phyloP scores from a whole-genome alignment of 2,329 filamentous ascomycete species.

The Sporothrix globosa region DNA sequence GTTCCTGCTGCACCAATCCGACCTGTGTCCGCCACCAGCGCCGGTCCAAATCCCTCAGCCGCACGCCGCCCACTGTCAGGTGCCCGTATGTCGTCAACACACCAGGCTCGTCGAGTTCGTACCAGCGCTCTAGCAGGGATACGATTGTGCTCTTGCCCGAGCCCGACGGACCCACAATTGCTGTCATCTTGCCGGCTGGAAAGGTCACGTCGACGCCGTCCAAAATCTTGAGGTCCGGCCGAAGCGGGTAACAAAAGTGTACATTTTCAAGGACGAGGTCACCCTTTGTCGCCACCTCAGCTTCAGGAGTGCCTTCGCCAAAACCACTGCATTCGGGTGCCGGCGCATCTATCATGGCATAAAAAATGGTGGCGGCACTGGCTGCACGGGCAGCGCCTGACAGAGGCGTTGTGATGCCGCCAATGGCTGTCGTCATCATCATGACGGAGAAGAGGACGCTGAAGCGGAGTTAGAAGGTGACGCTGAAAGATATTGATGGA shows the following conservation, averaged over 20 bases:
- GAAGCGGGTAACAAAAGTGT: slow-evolving; percentile 66
- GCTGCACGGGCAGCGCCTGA: slow-evolving; percentile 59
- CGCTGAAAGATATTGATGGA: background rate
- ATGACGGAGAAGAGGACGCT: slow-evolving; percentile 60
- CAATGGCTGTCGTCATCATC: slow-evolving; percentile 59
- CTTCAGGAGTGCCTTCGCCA: slow-evolving; percentile 47
- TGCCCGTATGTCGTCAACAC: slow-evolving; percentile 7
- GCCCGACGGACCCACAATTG: slow-evolving; percentile 78
- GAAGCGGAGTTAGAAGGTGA: background rate
- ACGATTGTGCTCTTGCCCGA: slow-evolving; percentile 83
- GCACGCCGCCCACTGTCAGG: slow-evolving; percentile 38
- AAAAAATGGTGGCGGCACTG: slow-evolving; percentile 60
- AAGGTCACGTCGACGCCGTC: slow-evolving; percentile 56
- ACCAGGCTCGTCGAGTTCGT: slow-evolving; percentile 54
- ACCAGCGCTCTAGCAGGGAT: slow-evolving; percentile 71
- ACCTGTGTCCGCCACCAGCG: slow-evolving; percentile 60
- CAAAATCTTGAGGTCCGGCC: slow-evolving; percentile 53
- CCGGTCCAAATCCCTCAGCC: slow-evolving; percentile 57
- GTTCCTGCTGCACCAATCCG: slow-evolving; percentile 49
- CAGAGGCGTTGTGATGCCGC: slow-evolving; percentile 59
- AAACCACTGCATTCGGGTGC: slow-evolving; percentile 46
- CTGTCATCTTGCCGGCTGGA: slow-evolving; percentile 72
- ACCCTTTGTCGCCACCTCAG: slow-evolving; percentile 45
- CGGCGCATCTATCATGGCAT: slow-evolving; percentile 54
- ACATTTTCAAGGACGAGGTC: slow-evolving; percentile 65